These are phyloP conservation scores for Pythium chondricola DNA, from an alignment of 352 stramenopile species.

Conservation along the genomic window DNA sequence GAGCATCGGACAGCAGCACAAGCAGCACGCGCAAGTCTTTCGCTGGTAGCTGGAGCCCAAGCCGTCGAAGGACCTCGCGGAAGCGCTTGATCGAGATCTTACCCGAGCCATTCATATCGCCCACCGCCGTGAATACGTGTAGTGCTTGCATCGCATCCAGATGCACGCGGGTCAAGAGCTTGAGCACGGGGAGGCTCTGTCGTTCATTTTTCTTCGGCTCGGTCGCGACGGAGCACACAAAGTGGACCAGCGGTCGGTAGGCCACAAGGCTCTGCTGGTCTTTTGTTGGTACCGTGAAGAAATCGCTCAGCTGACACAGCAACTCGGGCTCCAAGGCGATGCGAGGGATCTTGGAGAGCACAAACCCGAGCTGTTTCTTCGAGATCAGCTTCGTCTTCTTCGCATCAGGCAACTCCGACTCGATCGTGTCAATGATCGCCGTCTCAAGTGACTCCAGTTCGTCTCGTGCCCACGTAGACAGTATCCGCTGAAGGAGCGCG, in stretches of 20 bases:
- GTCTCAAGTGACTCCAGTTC: slow-evolving; percentile 35
- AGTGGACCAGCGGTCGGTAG: slow-evolving; percentile 38
- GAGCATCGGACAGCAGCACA: slow-evolving; percentile 38
- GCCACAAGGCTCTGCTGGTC: slow-evolving; percentile 18
- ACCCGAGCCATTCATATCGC: slow-evolving; percentile 42
- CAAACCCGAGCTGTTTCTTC: slow-evolving; percentile 49
- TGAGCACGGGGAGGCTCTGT: slow-evolving; percentile 19
- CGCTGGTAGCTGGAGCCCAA: slow-evolving; percentile 25
- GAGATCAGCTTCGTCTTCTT: slow-evolving; percentile 23
- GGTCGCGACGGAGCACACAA: slow-evolving; percentile 35
- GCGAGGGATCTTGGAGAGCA: slow-evolving; percentile 34
- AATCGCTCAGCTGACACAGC: slow-evolving; percentile 32
- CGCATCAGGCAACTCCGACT: slow-evolving; percentile 27
- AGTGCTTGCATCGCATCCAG: slow-evolving; percentile 28
- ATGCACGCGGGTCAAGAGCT: slow-evolving; percentile 19
- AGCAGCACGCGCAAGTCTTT: slow-evolving; percentile 42
- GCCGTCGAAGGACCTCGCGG: slow-evolving; percentile 27
- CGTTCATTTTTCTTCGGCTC: slow-evolving; percentile 25
- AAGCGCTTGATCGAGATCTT: slow-evolving; percentile 39
- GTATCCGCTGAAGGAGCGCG: slow-evolving; percentile 25
- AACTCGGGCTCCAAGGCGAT: slow-evolving; percentile 36
- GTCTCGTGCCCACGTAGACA: slow-evolving; percentile 31
- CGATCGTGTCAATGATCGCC: slow-evolving; percentile 30
- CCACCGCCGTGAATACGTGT: slow-evolving; percentile 31
- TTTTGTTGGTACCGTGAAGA: slow-evolving; percentile 27